Evolutionary conservation across 257 asterid species (phyloP), one percentile per base, ranked within the genome.

Genomic region (Salvia splendens): DNA sequence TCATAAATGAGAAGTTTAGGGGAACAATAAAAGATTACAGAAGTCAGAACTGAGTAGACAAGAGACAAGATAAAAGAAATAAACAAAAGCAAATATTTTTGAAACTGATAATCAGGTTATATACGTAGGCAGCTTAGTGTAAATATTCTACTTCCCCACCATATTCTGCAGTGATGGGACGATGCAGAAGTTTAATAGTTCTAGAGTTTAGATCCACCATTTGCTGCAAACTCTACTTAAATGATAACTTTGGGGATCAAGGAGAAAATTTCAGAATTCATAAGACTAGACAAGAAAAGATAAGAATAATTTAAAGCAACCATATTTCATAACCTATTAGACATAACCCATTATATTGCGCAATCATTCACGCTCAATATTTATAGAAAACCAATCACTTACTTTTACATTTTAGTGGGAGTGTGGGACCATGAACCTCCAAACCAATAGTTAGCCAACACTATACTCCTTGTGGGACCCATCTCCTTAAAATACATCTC

Each of bases 81-180:
- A 2, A 3, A 3, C 6, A 14, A 71, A 41, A 28, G 28, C 17
- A n/a, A 24, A 40, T 38, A 48, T 40, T 42, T 38, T 41, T 38
- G 52, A 40, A 17, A 47, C 7, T 67, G 2, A 49, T 5, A 47
- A 47, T n/a, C 20, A 49, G 24, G 36, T 52, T 5, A 8, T 40
- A 51, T 40, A 24, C 24, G 43, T 42, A 17, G 40, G 24, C 28
- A 53, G 3, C 20, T 47, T 12, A 49, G 35, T 38, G 60, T 53
- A 69, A 24, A 14, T 43, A 54, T 56, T 42, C 58, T 20, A 46
- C 59, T 54, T 63, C 48, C 59, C 46, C 15, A 12, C 52, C 43
- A 11, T 3, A 6, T 51, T 56, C 41, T 72, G 53, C 33, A 40
- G n/a, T 17, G 41, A 2, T 17, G 52, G 33, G 64, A 14, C 15